Conservation (phyloP, 2,329 filamentous ascomycete species). For the Chrysoporthe austroafricana region DNA sequence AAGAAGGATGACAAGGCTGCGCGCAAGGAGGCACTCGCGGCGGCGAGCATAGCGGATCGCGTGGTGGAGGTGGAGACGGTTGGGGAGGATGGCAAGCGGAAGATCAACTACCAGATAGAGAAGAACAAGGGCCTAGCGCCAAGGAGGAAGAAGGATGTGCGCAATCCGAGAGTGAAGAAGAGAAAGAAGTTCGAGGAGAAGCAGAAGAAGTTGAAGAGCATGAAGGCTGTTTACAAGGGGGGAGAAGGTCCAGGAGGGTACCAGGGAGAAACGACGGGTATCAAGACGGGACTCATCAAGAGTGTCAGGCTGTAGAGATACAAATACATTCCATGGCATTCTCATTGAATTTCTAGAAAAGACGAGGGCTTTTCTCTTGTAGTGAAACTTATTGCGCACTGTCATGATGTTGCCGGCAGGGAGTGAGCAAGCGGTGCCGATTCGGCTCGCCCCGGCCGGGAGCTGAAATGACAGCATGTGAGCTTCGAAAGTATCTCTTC, state of each 20-base stretch:
- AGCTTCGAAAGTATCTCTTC: not conserved
- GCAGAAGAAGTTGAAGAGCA: conserved; percentile 93
- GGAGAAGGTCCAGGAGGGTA: conserved; percentile 85
- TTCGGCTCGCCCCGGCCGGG: conserved; percentile 20
- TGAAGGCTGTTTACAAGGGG: conserved; percentile 84
- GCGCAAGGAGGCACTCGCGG: conserved; percentile 58
- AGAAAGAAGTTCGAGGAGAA: conserved; percentile 94
- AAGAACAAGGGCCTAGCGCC: conserved; percentile 97
- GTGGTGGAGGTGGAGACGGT: conserved; percentile 70
- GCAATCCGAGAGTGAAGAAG: conserved; percentile 98
- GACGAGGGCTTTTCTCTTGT: not conserved
- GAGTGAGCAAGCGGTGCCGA: conserved; percentile 20
- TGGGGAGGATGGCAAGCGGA: conserved; percentile 84
- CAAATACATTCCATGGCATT: not conserved
- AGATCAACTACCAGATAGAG: conserved; percentile 90
- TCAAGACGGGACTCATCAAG: conserved; percentile 92
- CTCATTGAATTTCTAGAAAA: not conserved
- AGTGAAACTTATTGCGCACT: not conserved
- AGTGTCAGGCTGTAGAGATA: conserved; percentile 78
- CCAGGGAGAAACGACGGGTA: conserved; percentile 89
- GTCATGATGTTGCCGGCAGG: not conserved
- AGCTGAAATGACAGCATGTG: conserved; percentile 23
- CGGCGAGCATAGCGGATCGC: conserved; percentile 66
- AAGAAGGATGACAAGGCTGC: conserved; percentile 75
- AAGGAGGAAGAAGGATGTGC: conserved; percentile 87